Conservation (phyloP, 2,329 filamentous ascomycete species). For the Xylaria polymorpha region DNA sequence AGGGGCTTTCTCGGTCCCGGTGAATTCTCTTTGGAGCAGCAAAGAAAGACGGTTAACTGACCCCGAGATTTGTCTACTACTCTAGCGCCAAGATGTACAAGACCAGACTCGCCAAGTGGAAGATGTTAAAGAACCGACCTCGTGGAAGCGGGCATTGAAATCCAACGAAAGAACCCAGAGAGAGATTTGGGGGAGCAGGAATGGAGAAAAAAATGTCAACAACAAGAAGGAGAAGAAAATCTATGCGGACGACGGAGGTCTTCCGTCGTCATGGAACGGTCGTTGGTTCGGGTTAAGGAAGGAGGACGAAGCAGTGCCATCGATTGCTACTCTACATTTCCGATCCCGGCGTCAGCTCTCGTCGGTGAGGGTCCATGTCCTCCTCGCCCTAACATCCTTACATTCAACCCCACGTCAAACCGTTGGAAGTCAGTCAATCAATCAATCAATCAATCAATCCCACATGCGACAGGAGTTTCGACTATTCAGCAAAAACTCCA, state of each 20-base stretch:
- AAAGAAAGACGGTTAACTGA: slow-evolving; percentile 18
- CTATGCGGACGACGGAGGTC: slow-evolving; percentile 23
- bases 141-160: slow-evolving; percentile 41
- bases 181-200: slow-evolving; percentile 20
- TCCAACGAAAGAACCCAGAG: not conserved
- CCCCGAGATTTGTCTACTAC: slow-evolving; percentile 4
- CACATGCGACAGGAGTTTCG: slow-evolving; percentile 36
- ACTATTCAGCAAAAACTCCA: slow-evolving; percentile 12
- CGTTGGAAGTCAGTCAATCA: slow-evolving; percentile 34
- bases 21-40: not conserved
- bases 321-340: slow-evolving; percentile 26
- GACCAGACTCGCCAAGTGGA: slow-evolving; percentile 43
- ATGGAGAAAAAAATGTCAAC: slow-evolving; percentile 14
- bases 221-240: not conserved
- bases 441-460: slow-evolving; percentile 36
- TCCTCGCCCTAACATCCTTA: slow-evolving; percentile 3
- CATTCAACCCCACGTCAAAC: slow-evolving; percentile 18
- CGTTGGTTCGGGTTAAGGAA: not conserved
- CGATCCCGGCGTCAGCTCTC: slow-evolving; percentile 15
- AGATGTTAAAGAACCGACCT: slow-evolving; percentile 44
- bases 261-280: slow-evolving; percentile 17
- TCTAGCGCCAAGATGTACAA: slow-evolving; percentile 44
- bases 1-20: slow-evolving; percentile 14
- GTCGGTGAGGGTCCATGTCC: slow-evolving; percentile 15
- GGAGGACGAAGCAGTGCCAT: slow-evolving; percentile 17